phyloP scores from a whole-genome alignment of 805 yeast species.

The Saccharomyces mikatae region DNA sequence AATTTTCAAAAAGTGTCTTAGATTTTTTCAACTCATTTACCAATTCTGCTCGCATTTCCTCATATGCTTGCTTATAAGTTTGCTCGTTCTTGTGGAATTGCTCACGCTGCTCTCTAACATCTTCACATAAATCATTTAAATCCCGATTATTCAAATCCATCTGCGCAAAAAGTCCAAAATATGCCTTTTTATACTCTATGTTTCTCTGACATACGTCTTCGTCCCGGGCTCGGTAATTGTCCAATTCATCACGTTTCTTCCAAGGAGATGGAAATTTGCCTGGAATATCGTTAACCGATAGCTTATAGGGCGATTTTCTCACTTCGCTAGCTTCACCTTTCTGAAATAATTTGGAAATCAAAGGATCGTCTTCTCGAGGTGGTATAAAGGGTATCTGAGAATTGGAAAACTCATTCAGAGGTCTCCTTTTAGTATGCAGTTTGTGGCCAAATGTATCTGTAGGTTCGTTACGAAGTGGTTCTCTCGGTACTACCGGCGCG shows the following conservation, averaged over 20 bases:
- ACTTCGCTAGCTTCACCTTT: conserved; percentile 1
- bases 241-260: conserved; percentile 1
- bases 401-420: not conserved
- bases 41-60: conserved; percentile 25
- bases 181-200: conserved; percentile 5
- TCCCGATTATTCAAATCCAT: conserved; percentile 22
- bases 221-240: not conserved
- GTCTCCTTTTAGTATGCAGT: conserved; percentile 3
- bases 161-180: conserved; percentile 17
- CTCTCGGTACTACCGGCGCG: conserved; percentile 2
- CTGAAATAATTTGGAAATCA: conserved; percentile 19
- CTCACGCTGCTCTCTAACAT: conserved; percentile 7
- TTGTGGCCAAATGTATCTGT: conserved; percentile 23
- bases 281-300: conserved; percentile 11
- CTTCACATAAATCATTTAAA: conserved; percentile 8
- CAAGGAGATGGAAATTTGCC: conserved; percentile 29
- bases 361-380: conserved; percentile 17
- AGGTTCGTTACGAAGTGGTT: conserved; percentile 5
- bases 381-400: conserved; percentile 10
- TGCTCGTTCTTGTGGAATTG: conserved; percentile 6
- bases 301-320: not conserved
- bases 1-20: conserved; percentile 31
- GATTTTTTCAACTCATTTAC: conserved; percentile 29
- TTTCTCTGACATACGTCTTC: not conserved
- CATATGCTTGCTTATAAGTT: conserved; percentile 18